Conservation (phyloP, 306 rosid genomes). For the Delonix regia region DNA sequence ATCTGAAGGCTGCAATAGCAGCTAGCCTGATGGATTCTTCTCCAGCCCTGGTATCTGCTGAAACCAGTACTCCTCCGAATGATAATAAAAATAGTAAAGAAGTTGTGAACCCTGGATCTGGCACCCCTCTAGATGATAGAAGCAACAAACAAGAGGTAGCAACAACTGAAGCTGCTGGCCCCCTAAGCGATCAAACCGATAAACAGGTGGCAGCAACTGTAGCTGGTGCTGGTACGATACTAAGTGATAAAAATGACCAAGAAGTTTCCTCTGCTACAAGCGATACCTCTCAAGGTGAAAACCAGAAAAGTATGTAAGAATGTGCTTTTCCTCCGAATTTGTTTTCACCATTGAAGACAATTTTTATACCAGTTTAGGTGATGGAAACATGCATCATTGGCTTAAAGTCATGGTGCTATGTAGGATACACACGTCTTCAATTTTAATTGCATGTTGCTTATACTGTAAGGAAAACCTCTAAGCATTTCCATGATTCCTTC, state of each 20-base stretch:
- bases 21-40: conserved; percentile 80
- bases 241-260: conserved; percentile 42
- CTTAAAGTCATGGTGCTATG: conserved; percentile 44
- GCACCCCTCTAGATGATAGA: conserved; percentile 39
- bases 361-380: conserved; percentile 39
- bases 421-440: conserved; percentile 43
- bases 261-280: conserved; percentile 32
- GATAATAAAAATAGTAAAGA: conserved; percentile 39
- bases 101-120: conserved; percentile 27
- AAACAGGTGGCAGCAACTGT: conserved; percentile 30
- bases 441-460: conserved; percentile 44
- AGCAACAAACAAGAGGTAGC: conserved; percentile 27
- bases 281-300: conserved; percentile 41
- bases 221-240: conserved; percentile 34
- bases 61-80: conserved; percentile 39
- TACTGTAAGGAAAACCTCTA: conserved; percentile 50
- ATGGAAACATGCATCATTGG: conserved; percentile 44
- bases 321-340: conserved; percentile 35
- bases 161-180: conserved; percentile 32
- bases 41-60: conserved; percentile 41
- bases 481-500: conserved; percentile 32
- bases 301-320: conserved; percentile 40
- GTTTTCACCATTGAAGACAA: conserved; percentile 52
- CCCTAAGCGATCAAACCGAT: conserved; percentile 31
- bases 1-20: conserved; percentile 91